phyloP scores from a whole-genome alignment of 768 basidiomycete genomes.

The Phylloporus sp. region DNA sequence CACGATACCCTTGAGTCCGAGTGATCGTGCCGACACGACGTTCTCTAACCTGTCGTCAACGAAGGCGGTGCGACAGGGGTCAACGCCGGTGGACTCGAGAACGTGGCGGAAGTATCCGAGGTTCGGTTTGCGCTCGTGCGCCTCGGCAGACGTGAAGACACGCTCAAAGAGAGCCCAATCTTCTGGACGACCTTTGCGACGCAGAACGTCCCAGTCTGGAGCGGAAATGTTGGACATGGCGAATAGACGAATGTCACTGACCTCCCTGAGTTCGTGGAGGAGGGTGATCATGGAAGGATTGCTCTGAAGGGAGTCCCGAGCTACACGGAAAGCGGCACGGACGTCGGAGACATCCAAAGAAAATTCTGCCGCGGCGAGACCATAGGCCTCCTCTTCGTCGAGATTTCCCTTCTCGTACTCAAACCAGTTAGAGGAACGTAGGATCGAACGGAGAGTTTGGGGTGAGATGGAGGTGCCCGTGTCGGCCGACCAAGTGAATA shows the following conservation, averaged over 20 bases:
- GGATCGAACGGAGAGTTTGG: conserved; percentile 5
- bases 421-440: conserved; percentile 18
- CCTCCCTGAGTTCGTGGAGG: conserved; percentile 12
- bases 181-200: conserved; percentile 4
- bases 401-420: conserved; percentile 22
- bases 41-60: conserved; percentile 24
- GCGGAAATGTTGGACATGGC: conserved; percentile 23
- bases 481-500: conserved; percentile 21
- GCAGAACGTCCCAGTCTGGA: conserved; percentile 20
- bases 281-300: conserved; percentile 13
- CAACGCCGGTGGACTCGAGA: conserved; percentile 12
- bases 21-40: conserved; percentile 14
- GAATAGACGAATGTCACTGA: conserved; percentile 8
- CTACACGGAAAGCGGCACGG: conserved; percentile 3
- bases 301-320: conserved; percentile 6
- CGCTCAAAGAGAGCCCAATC: conserved; percentile 20
- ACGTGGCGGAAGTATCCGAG: conserved; percentile 17
- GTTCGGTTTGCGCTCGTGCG: conserved; percentile 18
- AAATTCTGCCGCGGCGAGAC: conserved; percentile 9
- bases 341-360: conserved; percentile 15
- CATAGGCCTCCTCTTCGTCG: conserved; percentile 7
- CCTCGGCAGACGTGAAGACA: conserved; percentile 18
- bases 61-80: conserved; percentile 18
- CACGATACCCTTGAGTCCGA: conserved; percentile 19
- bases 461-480: conserved; percentile 13